Percentiles rank a stretch among this genome's conserved stretches.
Evolutionary conservation across 257 asterid species (phyloP).

Genomic region (Salvia hispanica): DNA sequence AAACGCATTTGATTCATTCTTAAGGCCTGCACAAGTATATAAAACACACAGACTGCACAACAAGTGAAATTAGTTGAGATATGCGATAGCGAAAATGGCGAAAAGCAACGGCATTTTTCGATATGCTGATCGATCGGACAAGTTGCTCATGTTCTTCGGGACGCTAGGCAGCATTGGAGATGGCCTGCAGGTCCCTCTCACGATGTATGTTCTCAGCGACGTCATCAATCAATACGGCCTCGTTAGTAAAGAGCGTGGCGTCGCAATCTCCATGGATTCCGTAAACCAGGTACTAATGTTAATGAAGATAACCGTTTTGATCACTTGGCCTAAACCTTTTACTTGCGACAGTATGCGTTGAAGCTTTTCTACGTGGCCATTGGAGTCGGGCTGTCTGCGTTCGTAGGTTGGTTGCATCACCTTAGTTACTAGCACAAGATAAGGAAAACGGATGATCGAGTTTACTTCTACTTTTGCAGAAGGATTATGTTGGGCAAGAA

Average conservation of each 20-base stretch:
- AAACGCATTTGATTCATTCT: conserved; percentile 26
- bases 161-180: conserved; percentile 85
- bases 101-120: conserved; percentile 61
- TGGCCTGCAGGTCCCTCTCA: conserved; percentile 84
- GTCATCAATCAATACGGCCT: conserved; percentile 70
- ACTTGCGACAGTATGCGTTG: conserved; percentile 36
- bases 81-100: conserved; percentile 35
- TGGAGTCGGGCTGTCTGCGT: conserved; percentile 75
- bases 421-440: too few relatives aligned
- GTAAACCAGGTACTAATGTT: conserved; percentile 56
- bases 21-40: conserved; percentile 51
- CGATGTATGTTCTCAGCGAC: conserved; percentile 72
- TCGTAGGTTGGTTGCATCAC: conserved; percentile 51
- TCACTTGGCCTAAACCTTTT: background rate
- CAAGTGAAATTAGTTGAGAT: background rate
- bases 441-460: too few relatives aligned
- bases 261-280: conserved; percentile 31
- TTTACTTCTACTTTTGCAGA: conserved; percentile 39
- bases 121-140: conserved; percentile 71
- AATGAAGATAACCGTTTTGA: background rate
- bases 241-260: conserved; percentile 24
- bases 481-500: conserved; percentile 91
- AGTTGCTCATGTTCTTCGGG: conserved; percentile 66
- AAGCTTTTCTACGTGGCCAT: conserved; percentile 77
- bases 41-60: conserved; percentile 5